These are phyloP conservation scores for Mollisiaceae sp. DNA, from an alignment of 2,329 filamentous ascomycete genomes.

Conservation along the genomic window DNA sequence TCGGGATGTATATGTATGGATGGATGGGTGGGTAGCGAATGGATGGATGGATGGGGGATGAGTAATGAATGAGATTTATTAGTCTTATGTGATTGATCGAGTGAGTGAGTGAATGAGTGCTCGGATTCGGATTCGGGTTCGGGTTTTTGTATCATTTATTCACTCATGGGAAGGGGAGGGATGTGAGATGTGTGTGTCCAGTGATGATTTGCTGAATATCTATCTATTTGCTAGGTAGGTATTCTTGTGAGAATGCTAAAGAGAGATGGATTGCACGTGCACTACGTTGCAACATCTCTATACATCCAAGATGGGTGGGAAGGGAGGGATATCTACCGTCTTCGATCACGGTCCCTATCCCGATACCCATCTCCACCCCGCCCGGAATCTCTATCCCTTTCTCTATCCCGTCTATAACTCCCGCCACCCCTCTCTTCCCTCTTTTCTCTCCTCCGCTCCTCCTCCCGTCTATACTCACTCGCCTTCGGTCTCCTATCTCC, in stretches of 20 bases:
- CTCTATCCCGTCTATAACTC: conserved; percentile 44
- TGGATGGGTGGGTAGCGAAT: not conserved
- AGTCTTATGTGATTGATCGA: not conserved
- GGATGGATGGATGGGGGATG: not conserved
- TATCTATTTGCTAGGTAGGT: not conserved
- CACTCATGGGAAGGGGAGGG: too few species aligned
- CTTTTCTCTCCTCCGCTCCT: conserved; percentile 39
- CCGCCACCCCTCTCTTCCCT: conserved; percentile 30
- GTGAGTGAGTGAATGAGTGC: not conserved
- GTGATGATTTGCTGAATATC: not conserved
- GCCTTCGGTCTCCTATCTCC: conserved; percentile 49
- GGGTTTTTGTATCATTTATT: not conserved
- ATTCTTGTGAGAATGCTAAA: not conserved
- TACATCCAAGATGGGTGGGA: too few species aligned
- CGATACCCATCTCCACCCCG: conserved; percentile 44
- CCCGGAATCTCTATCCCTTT: conserved; percentile 41
- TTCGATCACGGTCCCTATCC: conserved; percentile 19
- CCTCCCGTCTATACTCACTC: conserved; percentile 42
- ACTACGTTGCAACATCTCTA: conserved; percentile 34
- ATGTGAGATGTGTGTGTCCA: not conserved
- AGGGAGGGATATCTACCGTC: conserved; percentile 25
- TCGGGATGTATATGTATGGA: not conserved
- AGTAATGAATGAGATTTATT: not conserved
- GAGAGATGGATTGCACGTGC: conserved; percentile 26
- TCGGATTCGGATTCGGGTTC: not conserved